Evolutionary conservation across 2,329 filamentous ascomycete species (phyloP).

Genomic region (Fusarium circinatum): DNA sequence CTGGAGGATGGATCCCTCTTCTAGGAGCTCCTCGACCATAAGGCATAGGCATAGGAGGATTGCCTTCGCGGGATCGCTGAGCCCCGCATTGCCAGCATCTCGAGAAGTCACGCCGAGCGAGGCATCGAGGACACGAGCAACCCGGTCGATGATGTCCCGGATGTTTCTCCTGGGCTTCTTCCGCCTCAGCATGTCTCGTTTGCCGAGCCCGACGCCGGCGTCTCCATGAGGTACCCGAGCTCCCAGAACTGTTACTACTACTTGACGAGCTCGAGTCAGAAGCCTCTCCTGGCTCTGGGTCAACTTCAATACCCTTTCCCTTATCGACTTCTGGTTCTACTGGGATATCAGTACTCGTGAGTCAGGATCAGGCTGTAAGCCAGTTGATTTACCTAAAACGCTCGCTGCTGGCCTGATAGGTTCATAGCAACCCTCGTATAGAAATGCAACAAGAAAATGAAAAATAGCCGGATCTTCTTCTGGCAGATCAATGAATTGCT

Average conservation of each 20-base stretch:
- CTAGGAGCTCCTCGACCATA: conserved; percentile 16
- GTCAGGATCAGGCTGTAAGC: not conserved
- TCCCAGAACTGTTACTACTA: conserved; percentile 32
- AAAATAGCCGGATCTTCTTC: conserved; percentile 64
- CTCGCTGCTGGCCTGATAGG: conserved; percentile 57
- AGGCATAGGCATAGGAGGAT: not conserved
- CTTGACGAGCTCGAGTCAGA: conserved; percentile 49
- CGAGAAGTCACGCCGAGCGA: conserved; percentile 28
- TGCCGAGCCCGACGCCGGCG: conserved; percentile 27
- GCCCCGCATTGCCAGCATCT: conserved; percentile 42
- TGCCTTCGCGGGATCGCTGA: conserved; percentile 23
- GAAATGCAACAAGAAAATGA: conserved; percentile 61
- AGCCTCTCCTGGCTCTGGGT: conserved; percentile 41
- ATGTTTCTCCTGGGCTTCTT: conserved; percentile 52
- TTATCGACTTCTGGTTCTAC: conserved; percentile 49
- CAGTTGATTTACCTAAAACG: conserved; percentile 49
- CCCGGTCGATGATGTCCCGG: conserved; percentile 57
- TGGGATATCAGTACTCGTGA: conserved; percentile 9
- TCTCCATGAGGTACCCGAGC: conserved; percentile 36
- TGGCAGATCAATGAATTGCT: conserved; percentile 59
- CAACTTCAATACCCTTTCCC: conserved; percentile 52
- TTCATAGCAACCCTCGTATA: conserved; percentile 59
- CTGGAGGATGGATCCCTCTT: conserved; percentile 7
- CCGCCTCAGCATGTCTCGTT: not conserved
- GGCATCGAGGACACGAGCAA: conserved; percentile 56